Conservation (phyloP, 83 land plant genomes). For the Isoetes engelmannii region DNA sequence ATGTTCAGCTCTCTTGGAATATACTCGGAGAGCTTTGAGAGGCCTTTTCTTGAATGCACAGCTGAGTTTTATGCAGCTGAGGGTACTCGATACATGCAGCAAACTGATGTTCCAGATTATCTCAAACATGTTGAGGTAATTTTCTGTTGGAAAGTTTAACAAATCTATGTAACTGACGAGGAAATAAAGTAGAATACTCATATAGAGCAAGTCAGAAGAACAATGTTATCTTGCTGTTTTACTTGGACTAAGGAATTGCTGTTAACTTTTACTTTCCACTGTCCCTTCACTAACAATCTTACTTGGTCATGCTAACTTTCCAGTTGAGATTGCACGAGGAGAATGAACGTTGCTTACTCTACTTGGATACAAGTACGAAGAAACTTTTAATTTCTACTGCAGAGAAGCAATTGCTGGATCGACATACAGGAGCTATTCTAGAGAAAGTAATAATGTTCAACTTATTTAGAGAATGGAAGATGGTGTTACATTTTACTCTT, state of each 20-base stretch:
- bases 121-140: conserved; percentile 93
- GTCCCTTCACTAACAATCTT: not conserved
- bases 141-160: not conserved
- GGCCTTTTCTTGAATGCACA: conserved; percentile 79
- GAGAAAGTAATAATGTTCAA: conserved; percentile 58
- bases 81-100: conserved; percentile 90
- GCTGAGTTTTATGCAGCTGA: conserved; percentile 98
- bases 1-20: conserved; percentile 98
- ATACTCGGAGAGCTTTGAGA: conserved; percentile 90
- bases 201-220: too few species aligned
- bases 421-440: conserved; percentile 74
- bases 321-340: conserved; percentile 94
- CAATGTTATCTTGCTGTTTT: too few species aligned
- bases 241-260: not conserved
- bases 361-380: conserved; percentile 79
- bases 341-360: conserved; percentile 85
- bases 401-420: conserved; percentile 87
- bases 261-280: not conserved
- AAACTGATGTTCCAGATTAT: conserved; percentile 92
- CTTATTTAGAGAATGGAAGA: not conserved
- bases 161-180: too few species aligned
- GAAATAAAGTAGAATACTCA: too few species aligned
- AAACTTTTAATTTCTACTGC: conserved; percentile 71
- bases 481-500: not conserved
- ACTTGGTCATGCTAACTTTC: not conserved